Evolutionary conservation across 2,329 filamentous ascomycete species (phyloP), one percentile per base, ranked within the genome.

Genomic region (Colletotrichum tofieldiae): DNA sequence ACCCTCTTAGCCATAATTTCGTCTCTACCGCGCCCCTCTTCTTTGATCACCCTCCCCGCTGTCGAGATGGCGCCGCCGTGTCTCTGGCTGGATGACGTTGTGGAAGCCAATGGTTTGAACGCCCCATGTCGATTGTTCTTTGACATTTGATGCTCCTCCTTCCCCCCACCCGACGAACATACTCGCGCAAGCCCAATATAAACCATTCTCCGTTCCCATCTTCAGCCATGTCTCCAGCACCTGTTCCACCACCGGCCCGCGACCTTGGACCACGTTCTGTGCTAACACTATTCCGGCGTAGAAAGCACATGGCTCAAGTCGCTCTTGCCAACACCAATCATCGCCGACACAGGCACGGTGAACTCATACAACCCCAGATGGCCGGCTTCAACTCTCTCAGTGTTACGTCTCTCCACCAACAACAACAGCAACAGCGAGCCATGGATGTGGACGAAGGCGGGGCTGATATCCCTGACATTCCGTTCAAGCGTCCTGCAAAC

Each of bases 381-480:
- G 37, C 47, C n/a, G 35, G 18, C 29, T 71, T 61, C 14, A 59
- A 47, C 32, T 66, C 61, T 41, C 26, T 73, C 5, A 73, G 61
- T 59, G 37, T 71, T 6, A 66, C 49, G 9, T 73, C 49, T 29
- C 45, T 56, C 43, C 37, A 26, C 14, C 35, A 41, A 8, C 61
- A 71, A 37, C 41, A 60, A 14, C 47, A 55, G 20, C 52, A 39
- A 9, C 32, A 23, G 20, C 58, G 26, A 45, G 47, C 47, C 37
- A 64, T 66, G 35, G 65, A 70, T 20, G n/a, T 41, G 18, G 67
- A 62, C 18, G 74, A 75, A 14, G 73, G 70, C 3, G 73, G 67
- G 37, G 74, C 70, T 8, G 73, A 74, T 11, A 74, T 77, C n/a
- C 69, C 73, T 16, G 77, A 78, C n/a, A 75, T 78, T 26, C 75